A percentile compares a stretch with the other conserved stretches of the same genome.
Conservation (phyloP, 202 grass and related monocot species). For the Schoenoplectus tabernaemontani region DNA sequence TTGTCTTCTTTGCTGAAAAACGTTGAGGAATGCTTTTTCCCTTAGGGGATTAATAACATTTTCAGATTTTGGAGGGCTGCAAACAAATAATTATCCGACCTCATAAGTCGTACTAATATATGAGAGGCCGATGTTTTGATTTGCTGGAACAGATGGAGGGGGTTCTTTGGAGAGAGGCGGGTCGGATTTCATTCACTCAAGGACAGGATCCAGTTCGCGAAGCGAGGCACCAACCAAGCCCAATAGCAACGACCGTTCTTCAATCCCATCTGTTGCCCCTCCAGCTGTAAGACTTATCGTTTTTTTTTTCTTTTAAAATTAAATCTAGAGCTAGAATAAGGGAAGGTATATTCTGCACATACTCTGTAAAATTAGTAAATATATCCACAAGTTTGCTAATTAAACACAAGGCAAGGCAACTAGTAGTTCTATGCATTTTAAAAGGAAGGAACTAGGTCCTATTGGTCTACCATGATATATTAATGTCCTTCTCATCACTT, state of each 20-base stretch:
- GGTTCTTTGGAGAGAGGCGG: constrained; percentile 23
- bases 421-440: background rate
- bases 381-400: constrained; percentile 2
- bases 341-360: background rate
- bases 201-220: constrained; percentile 6
- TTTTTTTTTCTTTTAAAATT: background rate
- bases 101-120: too few species aligned
- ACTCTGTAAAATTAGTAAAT: background rate
- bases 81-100: constrained; percentile 3
- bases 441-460: background rate
- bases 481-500: background rate
- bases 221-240: constrained; percentile 6
- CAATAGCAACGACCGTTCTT: constrained; percentile 18
- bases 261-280: constrained; percentile 37
- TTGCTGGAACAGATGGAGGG: background rate
- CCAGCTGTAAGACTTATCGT: constrained; percentile 38
- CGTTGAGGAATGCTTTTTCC: background rate
- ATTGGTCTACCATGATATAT: background rate
- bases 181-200: constrained; percentile 20
- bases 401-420: background rate
- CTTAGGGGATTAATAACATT: background rate
- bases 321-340: background rate
- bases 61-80: background rate
- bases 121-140: background rate
- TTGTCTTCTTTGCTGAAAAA: background rate